phyloP scores from a whole-genome alignment of 2,329 filamentous ascomycete genomes.

The Metarhizium brunneum region DNA sequence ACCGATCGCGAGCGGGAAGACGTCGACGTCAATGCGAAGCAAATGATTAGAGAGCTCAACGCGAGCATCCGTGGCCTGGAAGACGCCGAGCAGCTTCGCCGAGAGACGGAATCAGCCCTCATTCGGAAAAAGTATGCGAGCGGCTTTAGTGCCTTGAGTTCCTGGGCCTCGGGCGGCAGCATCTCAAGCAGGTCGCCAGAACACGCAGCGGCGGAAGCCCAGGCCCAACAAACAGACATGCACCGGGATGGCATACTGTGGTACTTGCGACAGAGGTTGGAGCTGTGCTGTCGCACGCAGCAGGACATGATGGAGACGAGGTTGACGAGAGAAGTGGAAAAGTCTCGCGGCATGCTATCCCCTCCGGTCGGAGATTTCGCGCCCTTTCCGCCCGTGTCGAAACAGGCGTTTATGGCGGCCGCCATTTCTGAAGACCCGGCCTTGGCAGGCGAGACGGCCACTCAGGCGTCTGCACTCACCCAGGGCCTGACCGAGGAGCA shows the following conservation, averaged over 20 bases:
- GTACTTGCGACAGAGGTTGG: conserved; percentile 67
- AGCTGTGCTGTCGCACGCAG: conserved; percentile 69
- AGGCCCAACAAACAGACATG: conserved; percentile 53
- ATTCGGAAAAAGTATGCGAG: conserved; percentile 61
- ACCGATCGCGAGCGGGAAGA: conserved; percentile 77
- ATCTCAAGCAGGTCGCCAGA: conserved; percentile 46
- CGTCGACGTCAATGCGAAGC: conserved; percentile 80
- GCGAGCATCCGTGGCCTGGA: conserved; percentile 69
- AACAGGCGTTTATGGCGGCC: conserved; percentile 5
- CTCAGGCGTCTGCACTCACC: conserved; percentile 14
- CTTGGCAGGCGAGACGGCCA: conserved; percentile 10
- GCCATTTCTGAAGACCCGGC: conserved; percentile 1
- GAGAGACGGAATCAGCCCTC: conserved; percentile 62
- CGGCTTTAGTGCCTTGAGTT: conserved; percentile 53
- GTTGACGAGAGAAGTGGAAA: conserved; percentile 76
- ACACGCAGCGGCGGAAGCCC: conserved; percentile 63
- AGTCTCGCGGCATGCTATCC: conserved; percentile 68
- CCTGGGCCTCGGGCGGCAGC: conserved; percentile 56
- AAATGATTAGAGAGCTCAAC: conserved; percentile 77
- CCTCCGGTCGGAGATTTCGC: conserved; percentile 23
- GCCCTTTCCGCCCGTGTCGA: conserved; percentile 17
- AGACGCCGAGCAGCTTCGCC: conserved; percentile 72
- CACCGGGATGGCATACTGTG: conserved; percentile 79
- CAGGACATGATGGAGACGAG: conserved; percentile 89
- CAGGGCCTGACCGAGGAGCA: conserved; percentile 71